These are phyloP conservation scores for Microbotryomycetes sp. DNA, from an alignment of 1,284 basidiomycete species.

Conservation along the genomic window DNA sequence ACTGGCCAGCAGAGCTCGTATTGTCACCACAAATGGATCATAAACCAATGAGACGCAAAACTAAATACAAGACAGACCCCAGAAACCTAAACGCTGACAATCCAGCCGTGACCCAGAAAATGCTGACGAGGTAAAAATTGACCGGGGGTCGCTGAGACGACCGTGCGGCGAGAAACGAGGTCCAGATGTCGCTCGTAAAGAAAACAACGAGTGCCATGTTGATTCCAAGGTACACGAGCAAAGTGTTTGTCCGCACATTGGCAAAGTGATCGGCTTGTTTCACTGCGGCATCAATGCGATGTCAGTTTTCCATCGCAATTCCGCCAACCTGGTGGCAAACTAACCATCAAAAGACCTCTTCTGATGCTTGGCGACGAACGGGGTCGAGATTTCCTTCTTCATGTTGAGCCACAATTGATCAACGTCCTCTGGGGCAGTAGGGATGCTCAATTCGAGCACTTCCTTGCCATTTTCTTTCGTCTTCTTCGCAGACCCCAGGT, in stretches of 20 bases:
- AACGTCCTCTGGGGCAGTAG: conserved; percentile 63
- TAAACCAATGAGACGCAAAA: conserved; percentile 1
- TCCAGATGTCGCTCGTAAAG: conserved; percentile 72
- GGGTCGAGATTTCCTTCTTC: conserved; percentile 57
- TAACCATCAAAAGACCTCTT: conserved; percentile 70
- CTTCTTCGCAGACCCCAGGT: conserved; percentile 80
- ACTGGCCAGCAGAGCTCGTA: too few species aligned
- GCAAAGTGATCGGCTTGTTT: conserved; percentile 81
- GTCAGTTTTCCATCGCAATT: too few species aligned
- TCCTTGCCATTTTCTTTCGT: conserved; percentile 77
- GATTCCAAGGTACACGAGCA: conserved; percentile 73
- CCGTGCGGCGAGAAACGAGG: conserved; percentile 36
- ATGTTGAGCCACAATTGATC: conserved; percentile 69
- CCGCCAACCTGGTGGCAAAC: too few species aligned
- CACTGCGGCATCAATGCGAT: background rate
- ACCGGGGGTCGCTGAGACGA: background rate
- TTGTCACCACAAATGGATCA: too few species aligned
- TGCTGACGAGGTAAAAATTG: conserved; percentile 10
- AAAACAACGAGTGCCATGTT: conserved; percentile 77
- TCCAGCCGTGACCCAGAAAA: conserved; percentile 26
- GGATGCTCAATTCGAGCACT: conserved; percentile 73
- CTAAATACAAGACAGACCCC: conserved; percentile 8
- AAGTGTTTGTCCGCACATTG: conserved; percentile 63
- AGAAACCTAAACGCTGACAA: conserved; percentile 24
- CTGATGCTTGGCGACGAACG: conserved; percentile 61